Conservation (phyloP, 352 stramenopile genomes). For the Phytophthora lateralis region DNA sequence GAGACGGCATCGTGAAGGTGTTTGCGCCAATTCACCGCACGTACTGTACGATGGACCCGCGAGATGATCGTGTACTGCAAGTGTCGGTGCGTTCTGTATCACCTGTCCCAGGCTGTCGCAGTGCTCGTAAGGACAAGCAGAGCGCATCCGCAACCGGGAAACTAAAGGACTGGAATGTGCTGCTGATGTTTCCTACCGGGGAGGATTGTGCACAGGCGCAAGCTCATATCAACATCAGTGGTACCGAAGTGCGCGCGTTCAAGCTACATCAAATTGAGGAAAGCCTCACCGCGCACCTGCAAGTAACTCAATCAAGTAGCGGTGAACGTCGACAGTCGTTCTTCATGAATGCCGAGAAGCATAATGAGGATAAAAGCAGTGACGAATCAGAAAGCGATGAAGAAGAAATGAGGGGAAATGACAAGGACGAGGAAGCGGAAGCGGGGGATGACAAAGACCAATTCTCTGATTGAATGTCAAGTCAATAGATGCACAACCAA, state of each 20-base stretch:
- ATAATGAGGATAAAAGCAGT: constrained; percentile 13
- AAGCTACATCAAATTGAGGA: constrained; percentile 82
- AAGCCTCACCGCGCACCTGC: constrained; percentile 63
- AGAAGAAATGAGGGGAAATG: not conserved
- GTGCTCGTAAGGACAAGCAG: constrained; percentile 58
- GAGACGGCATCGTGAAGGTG: constrained; percentile 56
- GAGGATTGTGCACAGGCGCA: constrained; percentile 75
- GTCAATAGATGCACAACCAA: constrained; percentile 18
- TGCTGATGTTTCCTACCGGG: constrained; percentile 61
- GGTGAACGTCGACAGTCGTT: constrained; percentile 33
- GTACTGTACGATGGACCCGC: constrained; percentile 68
- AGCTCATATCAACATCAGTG: constrained; percentile 73
- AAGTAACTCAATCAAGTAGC: constrained; percentile 56
- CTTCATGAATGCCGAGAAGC: constrained; percentile 23
- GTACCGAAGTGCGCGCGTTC: constrained; percentile 76
- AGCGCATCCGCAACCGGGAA: constrained; percentile 29
- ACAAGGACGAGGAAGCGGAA: constrained; percentile 20
- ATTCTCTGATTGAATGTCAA: constrained; percentile 28
- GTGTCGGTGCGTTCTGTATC: constrained; percentile 63
- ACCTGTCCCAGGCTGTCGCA: constrained; percentile 68
- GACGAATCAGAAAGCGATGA: constrained; percentile 12
- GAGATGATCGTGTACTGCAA: constrained; percentile 77
- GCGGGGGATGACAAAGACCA: constrained; percentile 14
- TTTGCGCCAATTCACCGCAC: constrained; percentile 77
- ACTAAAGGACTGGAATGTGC: constrained; percentile 58